phyloP scores from a whole-genome alignment of 352 stramenopile species.

The Pelagophyceae sp. region DNA sequence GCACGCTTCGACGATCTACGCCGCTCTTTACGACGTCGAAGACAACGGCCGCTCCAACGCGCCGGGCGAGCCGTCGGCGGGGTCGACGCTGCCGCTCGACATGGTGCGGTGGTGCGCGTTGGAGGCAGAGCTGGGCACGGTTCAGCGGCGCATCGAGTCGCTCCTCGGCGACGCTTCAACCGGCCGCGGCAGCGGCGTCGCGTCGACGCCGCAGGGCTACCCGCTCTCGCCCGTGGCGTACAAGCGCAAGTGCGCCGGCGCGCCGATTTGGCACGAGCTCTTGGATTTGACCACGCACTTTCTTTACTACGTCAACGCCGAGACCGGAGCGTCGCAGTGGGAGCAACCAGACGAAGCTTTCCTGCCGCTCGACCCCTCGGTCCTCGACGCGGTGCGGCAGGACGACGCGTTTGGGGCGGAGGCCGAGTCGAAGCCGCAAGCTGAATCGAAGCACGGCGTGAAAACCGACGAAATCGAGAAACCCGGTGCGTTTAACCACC shows the following conservation, averaged over 20 bases:
- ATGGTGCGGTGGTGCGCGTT: not conserved
- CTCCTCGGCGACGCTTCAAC: not conserved
- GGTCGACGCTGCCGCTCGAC: not conserved
- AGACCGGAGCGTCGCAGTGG: not conserved
- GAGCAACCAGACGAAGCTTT: not conserved
- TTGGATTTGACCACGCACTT: not conserved
- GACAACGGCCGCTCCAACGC: not conserved
- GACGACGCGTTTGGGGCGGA: not conserved
- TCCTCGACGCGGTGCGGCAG: not conserved
- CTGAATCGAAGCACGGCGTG: too few species aligned
- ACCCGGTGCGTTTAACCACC: too few species aligned
- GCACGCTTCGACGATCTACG: not conserved
- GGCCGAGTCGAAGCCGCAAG: not conserved
- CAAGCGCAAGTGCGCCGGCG: not conserved
- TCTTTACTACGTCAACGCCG: conserved; percentile 1
- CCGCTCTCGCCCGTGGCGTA: not conserved
- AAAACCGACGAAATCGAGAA: too few species aligned
- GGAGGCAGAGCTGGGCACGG: conserved; percentile 1
- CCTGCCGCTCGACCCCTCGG: not conserved
- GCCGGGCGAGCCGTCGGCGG: not conserved
- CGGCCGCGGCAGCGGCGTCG: not conserved
- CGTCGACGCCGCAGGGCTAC: not conserved
- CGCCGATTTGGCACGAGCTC: not conserved
- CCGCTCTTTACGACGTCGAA: not conserved
- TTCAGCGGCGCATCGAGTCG: not conserved